These are phyloP conservation scores for Oidiodendron maius DNA, from an alignment of 495 filamentous ascomycete species.

Conservation along the genomic window DNA sequence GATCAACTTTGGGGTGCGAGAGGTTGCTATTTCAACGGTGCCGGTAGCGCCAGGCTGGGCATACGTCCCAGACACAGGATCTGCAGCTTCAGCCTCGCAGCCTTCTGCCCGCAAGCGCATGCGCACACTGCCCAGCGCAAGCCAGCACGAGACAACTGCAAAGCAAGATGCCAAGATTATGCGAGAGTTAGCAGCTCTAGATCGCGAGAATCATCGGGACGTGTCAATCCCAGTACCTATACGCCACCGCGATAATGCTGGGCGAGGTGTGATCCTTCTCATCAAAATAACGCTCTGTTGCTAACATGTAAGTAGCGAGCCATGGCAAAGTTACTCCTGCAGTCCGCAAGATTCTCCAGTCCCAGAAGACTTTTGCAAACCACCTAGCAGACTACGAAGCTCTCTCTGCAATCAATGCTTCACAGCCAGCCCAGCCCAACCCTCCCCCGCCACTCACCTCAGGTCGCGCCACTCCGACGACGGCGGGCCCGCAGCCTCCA, in stretches of 20 bases:
- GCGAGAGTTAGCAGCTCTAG: conserved; percentile 72
- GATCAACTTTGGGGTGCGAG: conserved; percentile 55
- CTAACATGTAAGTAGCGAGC: conserved; percentile 10
- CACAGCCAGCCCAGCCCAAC: conserved; percentile 17
- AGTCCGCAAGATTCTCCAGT: conserved; percentile 85
- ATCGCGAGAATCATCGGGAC: conserved; percentile 71
- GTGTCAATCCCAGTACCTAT: conserved; percentile 60
- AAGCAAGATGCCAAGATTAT: conserved; percentile 71
- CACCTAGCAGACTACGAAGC: conserved; percentile 88
- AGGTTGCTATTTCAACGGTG: conserved; percentile 60
- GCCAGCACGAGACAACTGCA: conserved; percentile 57
- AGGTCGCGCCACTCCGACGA: neutral
- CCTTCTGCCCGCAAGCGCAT: conserved; percentile 58
- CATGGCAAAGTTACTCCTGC: conserved; percentile 63
- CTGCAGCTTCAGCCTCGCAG: conserved; percentile 48
- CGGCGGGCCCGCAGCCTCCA: conserved; percentile 8
- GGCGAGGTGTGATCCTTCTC: conserved; percentile 32
- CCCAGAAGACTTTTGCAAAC: conserved; percentile 87
- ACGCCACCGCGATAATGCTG: conserved; percentile 40
- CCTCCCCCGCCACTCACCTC: conserved; percentile 16
- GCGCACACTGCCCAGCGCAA: conserved; percentile 45
- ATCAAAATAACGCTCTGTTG: neutral
- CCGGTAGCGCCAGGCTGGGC: conserved; percentile 74
- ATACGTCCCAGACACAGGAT: conserved; percentile 73
- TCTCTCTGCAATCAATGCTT: conserved; percentile 35